These are phyloP conservation scores for Trematosphaeria pertusa DNA, from an alignment of 2,329 filamentous ascomycete species.

Conservation along the genomic window DNA sequence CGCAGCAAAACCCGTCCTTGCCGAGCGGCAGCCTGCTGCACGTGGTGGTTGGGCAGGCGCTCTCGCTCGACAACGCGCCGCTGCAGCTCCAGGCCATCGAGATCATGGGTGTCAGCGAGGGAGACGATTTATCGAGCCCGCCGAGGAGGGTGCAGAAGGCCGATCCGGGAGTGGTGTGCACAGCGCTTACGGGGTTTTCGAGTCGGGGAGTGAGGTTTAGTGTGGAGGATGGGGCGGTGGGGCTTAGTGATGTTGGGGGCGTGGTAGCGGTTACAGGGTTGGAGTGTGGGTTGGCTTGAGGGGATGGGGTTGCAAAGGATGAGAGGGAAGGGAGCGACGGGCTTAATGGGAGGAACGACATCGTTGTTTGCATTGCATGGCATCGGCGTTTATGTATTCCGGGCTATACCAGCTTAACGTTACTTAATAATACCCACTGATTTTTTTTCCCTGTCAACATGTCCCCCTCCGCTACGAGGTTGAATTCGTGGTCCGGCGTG, in stretches of 20 bases:
- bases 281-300: slow-evolving; percentile 10
- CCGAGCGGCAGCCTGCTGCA: slow-evolving; percentile 17
- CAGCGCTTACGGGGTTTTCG: slow-evolving; percentile 12
- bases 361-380: too few relatives aligned
- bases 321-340: not conserved
- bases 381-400: not conserved
- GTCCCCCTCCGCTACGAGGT: too few relatives aligned
- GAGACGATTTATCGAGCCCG: slow-evolving; percentile 8
- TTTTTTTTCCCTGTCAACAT: too few relatives aligned
- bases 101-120: slow-evolving; percentile 14
- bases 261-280: slow-evolving; percentile 23
- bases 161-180: slow-evolving; percentile 21
- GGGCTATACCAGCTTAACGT: too few relatives aligned
- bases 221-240: slow-evolving; percentile 14
- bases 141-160: slow-evolving; percentile 9
- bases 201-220: slow-evolving; percentile 15
- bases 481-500: too few relatives aligned
- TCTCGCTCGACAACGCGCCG: slow-evolving; percentile 25
- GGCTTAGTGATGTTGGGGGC: slow-evolving; percentile 13
- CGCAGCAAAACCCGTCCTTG: slow-evolving; percentile 17
- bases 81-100: slow-evolving; percentile 24
- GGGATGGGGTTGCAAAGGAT: not conserved
- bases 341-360: slow-evolving; percentile 7
- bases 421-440: too few relatives aligned
- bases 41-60: slow-evolving; percentile 23